Evolutionary conservation across 345 rosid genomes (phyloP), one percentile per base, ranked within the genome.

Genomic region (Sonneratia caseolaris): DNA sequence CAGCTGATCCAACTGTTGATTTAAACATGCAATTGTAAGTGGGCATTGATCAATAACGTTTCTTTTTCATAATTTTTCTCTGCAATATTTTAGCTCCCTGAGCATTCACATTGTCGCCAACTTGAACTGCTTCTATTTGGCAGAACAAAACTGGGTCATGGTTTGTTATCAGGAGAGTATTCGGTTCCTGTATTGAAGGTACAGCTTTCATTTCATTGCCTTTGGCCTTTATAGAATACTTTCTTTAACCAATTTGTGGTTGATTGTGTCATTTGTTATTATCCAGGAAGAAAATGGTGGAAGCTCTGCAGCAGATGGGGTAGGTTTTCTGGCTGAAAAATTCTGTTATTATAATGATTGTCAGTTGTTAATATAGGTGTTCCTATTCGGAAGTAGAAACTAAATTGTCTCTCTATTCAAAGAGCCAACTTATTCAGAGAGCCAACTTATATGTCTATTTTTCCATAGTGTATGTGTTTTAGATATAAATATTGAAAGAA

Each of bases 81-180:
- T 42, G 9, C 37, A 67, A 66, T 66, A 66, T 19, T 18, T 19
- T 68, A 5, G 7, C 45, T 42, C 45, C 10, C 45, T 59, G 13
- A 1, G 36, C 10, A 16, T 2, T 59, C 36, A 21, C 64, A n/a
- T 61, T 61, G 61, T 55, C 22, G 2, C 11, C 65, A 27, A 10
- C 16, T 62, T 62, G 37, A 27, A 13, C 19, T 65, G 16, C 40
- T 57, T 37, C 12, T 78, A 57, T 82, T 38, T 84, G 79, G 80
- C 88, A 96, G 98, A 82, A 87, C 96, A 80, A 96, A 96, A 80
- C 89, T 96, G 78, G 99, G 86, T 21, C 94, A 96, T 84, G 99
- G 99, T 76, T 79, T 96, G 84, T 86, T 92, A 35, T 96, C 94
- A 64, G 99, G 99, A 64, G 92, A 86, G 84, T 92, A 92, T 76